These are phyloP conservation scores for Pestalotiopsis sp. DNA, from an alignment of 2,329 filamentous ascomycete species.

Conservation along the genomic window DNA sequence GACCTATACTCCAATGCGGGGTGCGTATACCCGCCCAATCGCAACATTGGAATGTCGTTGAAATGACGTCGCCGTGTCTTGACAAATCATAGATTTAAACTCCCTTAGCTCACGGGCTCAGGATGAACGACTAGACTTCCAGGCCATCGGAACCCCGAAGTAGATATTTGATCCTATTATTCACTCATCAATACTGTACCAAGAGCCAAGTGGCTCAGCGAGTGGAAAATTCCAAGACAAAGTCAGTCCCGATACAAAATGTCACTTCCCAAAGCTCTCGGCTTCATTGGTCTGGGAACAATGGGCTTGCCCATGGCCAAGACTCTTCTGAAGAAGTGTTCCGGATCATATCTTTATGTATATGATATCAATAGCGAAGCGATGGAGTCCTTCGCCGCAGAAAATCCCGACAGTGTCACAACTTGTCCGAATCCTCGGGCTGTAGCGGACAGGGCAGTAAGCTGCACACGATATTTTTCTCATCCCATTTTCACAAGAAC, in stretches of 20 bases:
- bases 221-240: not conserved
- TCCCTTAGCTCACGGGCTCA: no score
- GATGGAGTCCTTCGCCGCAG: slow-evolving; percentile 43
- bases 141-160: not conserved
- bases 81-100: no score
- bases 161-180: not conserved
- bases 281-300: slow-evolving; percentile 56
- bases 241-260: not conserved
- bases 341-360: slow-evolving; percentile 45
- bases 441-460: slow-evolving; percentile 52
- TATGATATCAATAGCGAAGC: slow-evolving; percentile 49
- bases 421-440: slow-evolving; percentile 43
- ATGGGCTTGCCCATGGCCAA: slow-evolving; percentile 58
- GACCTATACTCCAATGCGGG: not conserved
- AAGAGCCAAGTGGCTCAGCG: not conserved
- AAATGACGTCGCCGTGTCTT: no score
- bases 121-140: not conserved
- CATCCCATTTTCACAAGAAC: not conserved
- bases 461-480: slow-evolving; percentile 15
- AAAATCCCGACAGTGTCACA: slow-evolving; percentile 35
- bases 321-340: slow-evolving; percentile 49
- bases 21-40: not conserved
- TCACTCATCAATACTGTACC: not conserved
- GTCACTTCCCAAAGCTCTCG: slow-evolving; percentile 4
- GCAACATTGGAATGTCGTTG: not conserved